These are phyloP conservation scores for Dorcoceras hygrometricum DNA, from an alignment of 257 asterid species.

Conservation along the genomic window DNA sequence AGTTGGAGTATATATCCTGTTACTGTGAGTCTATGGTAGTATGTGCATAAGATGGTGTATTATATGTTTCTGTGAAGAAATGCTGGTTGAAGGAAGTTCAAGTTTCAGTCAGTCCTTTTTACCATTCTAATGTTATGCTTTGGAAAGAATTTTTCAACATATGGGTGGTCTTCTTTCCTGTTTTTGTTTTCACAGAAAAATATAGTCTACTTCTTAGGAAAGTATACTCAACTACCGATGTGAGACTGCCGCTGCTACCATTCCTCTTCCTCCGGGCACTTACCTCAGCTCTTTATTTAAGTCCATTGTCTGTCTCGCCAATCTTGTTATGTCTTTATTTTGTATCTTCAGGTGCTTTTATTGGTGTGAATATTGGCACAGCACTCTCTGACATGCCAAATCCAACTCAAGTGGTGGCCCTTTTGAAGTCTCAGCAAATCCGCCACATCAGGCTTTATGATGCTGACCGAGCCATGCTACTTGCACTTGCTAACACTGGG, in stretches of 20 bases:
- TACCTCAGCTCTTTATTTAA: constrained; percentile 31
- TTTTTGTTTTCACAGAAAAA: not conserved
- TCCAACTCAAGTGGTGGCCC: constrained; percentile 81
- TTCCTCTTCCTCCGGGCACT: not conserved
- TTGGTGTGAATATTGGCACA: constrained; percentile 84
- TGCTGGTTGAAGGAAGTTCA: not conserved
- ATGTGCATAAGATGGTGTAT: not conserved
- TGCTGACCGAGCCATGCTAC: constrained; percentile 65
- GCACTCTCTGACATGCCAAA: constrained; percentile 79
- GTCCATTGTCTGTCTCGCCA: constrained; percentile 36
- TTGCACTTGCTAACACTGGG: constrained; percentile 76
- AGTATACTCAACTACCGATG: too few relatives aligned
- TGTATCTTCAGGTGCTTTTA: constrained; percentile 50
- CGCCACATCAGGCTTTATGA: constrained; percentile 68
- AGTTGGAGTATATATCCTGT: not conserved
- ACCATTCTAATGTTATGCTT: not conserved
- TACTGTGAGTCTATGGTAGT: not conserved
- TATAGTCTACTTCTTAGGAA: not conserved
- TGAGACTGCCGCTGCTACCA: not conserved
- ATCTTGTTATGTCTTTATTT: not conserved
- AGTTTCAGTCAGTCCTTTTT: not conserved
- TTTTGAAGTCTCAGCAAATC: constrained; percentile 79
- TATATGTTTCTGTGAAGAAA: not conserved
- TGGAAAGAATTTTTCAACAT: not conserved
- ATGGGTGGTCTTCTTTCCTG: not conserved